Evolutionary conservation across 106 monocot genomes (phyloP).

Genomic region (Ottelia alismoides): DNA sequence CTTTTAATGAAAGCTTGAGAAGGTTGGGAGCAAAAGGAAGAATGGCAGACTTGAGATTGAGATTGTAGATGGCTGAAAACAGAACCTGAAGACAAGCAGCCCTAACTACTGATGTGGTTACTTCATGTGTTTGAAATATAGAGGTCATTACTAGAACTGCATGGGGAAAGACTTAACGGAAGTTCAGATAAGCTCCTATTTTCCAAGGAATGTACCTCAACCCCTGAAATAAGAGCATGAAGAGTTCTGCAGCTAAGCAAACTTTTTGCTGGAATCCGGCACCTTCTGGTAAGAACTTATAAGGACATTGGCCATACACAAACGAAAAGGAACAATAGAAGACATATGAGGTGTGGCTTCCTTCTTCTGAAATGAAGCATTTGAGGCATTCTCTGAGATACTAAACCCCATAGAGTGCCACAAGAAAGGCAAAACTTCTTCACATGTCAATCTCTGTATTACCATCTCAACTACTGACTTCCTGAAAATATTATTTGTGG

Average conservation of each 20-base stretch:
- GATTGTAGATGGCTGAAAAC: conserved; percentile 11
- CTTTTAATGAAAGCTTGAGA: conserved; percentile 4
- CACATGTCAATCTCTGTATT: conserved; percentile 1
- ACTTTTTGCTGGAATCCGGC: neutral
- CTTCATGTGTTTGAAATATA: too few species aligned
- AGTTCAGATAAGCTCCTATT: too few species aligned
- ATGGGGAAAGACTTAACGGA: neutral
- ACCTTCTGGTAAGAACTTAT: conserved; percentile 13
- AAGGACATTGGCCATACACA: conserved; percentile 12
- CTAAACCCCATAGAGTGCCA: too few species aligned
- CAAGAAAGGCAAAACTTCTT: too few species aligned
- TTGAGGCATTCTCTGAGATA: too few species aligned
- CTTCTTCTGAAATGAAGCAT: too few species aligned
- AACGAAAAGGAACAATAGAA: too few species aligned
- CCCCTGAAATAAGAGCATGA: neutral
- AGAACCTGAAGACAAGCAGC: conserved; percentile 13
- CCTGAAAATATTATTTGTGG: too few species aligned
- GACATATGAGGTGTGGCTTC: too few species aligned
- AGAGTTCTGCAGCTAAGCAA: neutral
- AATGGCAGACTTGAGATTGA: conserved; percentile 4
- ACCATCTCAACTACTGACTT: neutral
- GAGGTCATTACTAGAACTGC: neutral
- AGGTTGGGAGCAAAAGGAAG: conserved; percentile 5
- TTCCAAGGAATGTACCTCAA: conserved; percentile 8
- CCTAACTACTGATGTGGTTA: conserved; percentile 5